phyloP scores from a whole-genome alignment of 2,329 filamentous ascomycete species.

The Lojkania enalia region DNA sequence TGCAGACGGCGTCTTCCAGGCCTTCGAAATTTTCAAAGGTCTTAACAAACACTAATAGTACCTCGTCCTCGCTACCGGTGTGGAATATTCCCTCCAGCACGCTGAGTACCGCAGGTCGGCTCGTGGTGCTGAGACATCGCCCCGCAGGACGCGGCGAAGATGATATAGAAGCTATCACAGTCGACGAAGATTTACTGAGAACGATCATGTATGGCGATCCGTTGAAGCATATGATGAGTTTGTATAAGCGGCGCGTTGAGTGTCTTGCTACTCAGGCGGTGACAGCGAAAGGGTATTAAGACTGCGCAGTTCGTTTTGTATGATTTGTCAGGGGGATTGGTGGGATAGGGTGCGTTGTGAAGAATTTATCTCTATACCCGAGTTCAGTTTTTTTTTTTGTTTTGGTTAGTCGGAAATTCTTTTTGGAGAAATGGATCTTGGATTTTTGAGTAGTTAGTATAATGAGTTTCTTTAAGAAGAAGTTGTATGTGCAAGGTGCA shows the following conservation, averaged over 20 bases:
- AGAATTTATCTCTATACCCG: no score
- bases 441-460: no score
- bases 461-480: no score
- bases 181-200: conserved; percentile 69
- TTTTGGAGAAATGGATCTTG: no score
- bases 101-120: conserved; percentile 69
- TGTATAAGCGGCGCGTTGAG: conserved; percentile 75
- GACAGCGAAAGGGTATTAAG: conserved; percentile 48
- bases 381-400: no score
- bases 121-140: conserved; percentile 63
- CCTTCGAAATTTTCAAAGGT: conserved; percentile 7
- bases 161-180: conserved; percentile 69
- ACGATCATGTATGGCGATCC: conserved; percentile 80
- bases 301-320: no score
- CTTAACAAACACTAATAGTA: conserved; percentile 5
- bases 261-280: conserved; percentile 70
- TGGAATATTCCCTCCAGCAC: conserved; percentile 70
- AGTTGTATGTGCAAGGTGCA: no score
- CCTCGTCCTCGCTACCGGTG: conserved; percentile 36
- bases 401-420: no score
- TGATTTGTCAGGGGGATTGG: no score
- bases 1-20: conserved; percentile 18
- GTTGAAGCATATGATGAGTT: conserved; percentile 75
- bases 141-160: conserved; percentile 42
- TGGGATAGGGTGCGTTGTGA: no score